Base-by-base conservation (phyloP, 164 flowering plant genomes). In the Dillenia suffruticosa region DNA sequence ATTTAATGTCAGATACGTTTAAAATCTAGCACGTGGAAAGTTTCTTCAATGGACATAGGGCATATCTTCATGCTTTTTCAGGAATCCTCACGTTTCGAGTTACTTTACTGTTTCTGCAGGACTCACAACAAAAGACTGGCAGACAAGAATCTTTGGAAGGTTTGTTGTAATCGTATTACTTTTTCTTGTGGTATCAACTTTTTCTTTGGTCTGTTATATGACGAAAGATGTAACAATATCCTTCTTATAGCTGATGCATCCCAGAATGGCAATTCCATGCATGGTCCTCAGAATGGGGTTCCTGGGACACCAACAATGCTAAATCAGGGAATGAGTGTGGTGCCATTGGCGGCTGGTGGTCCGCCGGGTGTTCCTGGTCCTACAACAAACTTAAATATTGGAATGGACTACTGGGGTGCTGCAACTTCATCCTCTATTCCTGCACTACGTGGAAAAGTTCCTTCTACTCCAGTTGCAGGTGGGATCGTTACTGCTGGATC, bases 381-480 rank as follows among this genome's bases (percentile, higher is more conserved):
- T 17, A 72, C 97, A 2, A 93, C 97, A 54, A 93, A 89, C 74
- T 82, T 90, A 66, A 89, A 93, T 66, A 90, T 90, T 62, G 98
- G 98, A 64, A 93, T 93, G 97, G 98, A 93, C 58, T 93, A 93
- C 65, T 93, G 97, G 98, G 87, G 85, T 54, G 70, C 85, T 59
- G 79, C 87, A 54, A 54, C 84, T 63, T 40, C 90, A 61, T 56
- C 92, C 8, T 32, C 81, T 53, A 58, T 80, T 19, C 86, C 96
- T 66, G 79, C 84, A 59, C 63, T 90, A 48, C 84, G 67, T 56
- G 97, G 90, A 59, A 85, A 85, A 64, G 84, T 83, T 52, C 72
- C 91, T 46, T 62, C 89, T 59, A 61, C 90, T 48, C 75, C 84
- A 46, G 84, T 79, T 65, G 69, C 84, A 2, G 88, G 90, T 59